Conservation (phyloP, 2,329 filamentous ascomycete species). For the Penicillium sp. region DNA sequence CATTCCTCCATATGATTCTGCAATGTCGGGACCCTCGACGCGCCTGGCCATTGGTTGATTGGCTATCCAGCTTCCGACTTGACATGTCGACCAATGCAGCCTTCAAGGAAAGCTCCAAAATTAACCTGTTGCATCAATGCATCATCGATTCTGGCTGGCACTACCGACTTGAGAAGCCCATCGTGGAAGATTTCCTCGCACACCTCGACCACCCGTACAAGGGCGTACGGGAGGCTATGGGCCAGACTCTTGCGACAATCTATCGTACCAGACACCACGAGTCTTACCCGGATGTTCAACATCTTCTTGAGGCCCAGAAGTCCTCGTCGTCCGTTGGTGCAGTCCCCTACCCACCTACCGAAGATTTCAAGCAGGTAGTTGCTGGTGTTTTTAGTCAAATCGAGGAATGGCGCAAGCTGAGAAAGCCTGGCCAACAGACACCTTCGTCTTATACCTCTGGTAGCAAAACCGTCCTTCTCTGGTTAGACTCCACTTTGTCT, state of each 20-base stretch:
- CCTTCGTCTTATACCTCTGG: constrained; percentile 93
- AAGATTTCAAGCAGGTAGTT: constrained; percentile 70
- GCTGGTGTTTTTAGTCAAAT: constrained; percentile 72
- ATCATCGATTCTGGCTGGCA: constrained; percentile 92
- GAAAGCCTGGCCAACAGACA: constrained; percentile 82
- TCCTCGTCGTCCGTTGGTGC: constrained; percentile 75
- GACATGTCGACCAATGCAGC: constrained; percentile 95
- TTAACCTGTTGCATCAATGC: constrained; percentile 81
- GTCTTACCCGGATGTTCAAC: constrained; percentile 75
- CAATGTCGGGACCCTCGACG: constrained; percentile 87
- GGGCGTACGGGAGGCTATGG: constrained; percentile 91
- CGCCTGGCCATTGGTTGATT: constrained; percentile 78
- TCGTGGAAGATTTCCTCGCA: constrained; percentile 79
- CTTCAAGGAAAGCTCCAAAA: constrained; percentile 97
- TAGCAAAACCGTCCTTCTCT: constrained; percentile 90
- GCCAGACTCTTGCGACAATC: constrained; percentile 79
- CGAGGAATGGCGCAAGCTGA: constrained; percentile 81
- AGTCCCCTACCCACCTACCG: constrained; percentile 73
- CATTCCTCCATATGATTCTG: constrained; percentile 82
- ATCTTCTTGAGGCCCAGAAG: constrained; percentile 74
- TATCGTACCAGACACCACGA: constrained; percentile 92
- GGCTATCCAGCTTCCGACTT: constrained; percentile 76
- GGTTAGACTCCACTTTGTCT: constrained; percentile 86
- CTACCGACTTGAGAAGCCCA: constrained; percentile 83
- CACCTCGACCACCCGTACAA: constrained; percentile 98